Percentiles rank a stretch among this genome's conserved stretches.
Conservation (phyloP, 2,329 filamentous ascomycete genomes). For the Lomentospora prolificans region DNA sequence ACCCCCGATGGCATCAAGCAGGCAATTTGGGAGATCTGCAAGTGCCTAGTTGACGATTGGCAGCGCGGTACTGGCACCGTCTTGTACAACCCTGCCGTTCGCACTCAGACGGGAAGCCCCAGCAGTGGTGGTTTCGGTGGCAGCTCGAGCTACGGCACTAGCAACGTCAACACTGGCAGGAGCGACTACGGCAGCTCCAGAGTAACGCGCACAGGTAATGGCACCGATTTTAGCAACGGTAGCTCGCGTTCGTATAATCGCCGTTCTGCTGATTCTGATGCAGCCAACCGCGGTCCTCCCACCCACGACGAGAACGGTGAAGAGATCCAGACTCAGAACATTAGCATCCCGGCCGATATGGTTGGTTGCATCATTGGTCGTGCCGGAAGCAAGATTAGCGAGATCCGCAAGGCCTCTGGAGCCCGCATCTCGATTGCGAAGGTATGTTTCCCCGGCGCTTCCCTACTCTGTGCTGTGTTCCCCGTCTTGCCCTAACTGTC, state of each 20-base stretch:
- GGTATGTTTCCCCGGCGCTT: conserved; percentile 29
- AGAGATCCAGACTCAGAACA: conserved; percentile 97
- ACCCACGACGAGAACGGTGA: conserved; percentile 94
- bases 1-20: conserved; percentile 92
- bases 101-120: conserved; percentile 60
- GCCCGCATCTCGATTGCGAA: conserved; percentile 97
- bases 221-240: conserved; percentile 90
- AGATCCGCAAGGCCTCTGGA: conserved; percentile 93
- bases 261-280: conserved; percentile 69
- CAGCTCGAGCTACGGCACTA: conserved; percentile 28
- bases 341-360: conserved; percentile 99
- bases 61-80: conserved; percentile 95
- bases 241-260: conserved; percentile 60
- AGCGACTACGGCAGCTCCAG: conserved; percentile 52
- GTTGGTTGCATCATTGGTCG: conserved; percentile 98
- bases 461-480: not conserved
- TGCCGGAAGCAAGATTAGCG: conserved; percentile 92
- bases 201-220: conserved; percentile 92
- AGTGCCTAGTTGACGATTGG: conserved; percentile 96
- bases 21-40: conserved; percentile 97
- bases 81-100: conserved; percentile 91
- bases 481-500: not conserved
- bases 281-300: conserved; percentile 68
- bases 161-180: conserved; percentile 31
- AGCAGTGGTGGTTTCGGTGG: conserved; percentile 33